Evolutionary conservation across 1,284 basidiomycete genomes (phyloP).

Genomic region (Ustilago hordei): DNA sequence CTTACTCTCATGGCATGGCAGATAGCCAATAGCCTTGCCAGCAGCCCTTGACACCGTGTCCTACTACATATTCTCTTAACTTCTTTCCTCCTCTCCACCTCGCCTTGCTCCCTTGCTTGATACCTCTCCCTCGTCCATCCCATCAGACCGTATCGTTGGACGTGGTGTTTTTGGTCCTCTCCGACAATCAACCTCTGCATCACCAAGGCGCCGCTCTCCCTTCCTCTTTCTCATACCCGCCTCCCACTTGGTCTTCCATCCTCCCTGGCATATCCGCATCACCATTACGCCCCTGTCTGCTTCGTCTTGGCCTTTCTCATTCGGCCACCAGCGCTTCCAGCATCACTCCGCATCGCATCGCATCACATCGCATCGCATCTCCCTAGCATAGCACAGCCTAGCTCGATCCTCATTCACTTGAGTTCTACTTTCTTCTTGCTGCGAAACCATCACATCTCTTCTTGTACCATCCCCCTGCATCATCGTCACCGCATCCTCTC

Average conservation of each 20-base stretch:
- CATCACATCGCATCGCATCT: conserved; percentile 25
- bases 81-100: conserved; percentile 7
- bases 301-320: conserved; percentile 10
- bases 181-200: background rate
- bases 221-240: background rate
- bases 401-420: background rate
- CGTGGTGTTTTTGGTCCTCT: conserved; percentile 22
- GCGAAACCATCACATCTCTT: background rate
- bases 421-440: conserved; percentile 2
- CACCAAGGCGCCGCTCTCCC: background rate
- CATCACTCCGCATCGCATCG: conserved; percentile 8
- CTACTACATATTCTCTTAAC: conserved; percentile 28
- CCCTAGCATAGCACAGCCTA: conserved; percentile 17
- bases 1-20: background rate
- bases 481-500: background rate
- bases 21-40: background rate
- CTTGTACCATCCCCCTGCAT: conserved; percentile 6
- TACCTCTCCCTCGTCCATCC: conserved; percentile 3
- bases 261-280: background rate
- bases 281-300: conserved; percentile 4
- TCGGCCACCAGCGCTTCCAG: conserved; percentile 2
- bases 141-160: conserved; percentile 20
- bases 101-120: background rate
- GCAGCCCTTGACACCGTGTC: conserved; percentile 1
- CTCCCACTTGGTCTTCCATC: conserved; percentile 1